Evolutionary conservation across 345 rosid genomes (phyloP).

Genomic region (Mallotus nudiflorus): DNA sequence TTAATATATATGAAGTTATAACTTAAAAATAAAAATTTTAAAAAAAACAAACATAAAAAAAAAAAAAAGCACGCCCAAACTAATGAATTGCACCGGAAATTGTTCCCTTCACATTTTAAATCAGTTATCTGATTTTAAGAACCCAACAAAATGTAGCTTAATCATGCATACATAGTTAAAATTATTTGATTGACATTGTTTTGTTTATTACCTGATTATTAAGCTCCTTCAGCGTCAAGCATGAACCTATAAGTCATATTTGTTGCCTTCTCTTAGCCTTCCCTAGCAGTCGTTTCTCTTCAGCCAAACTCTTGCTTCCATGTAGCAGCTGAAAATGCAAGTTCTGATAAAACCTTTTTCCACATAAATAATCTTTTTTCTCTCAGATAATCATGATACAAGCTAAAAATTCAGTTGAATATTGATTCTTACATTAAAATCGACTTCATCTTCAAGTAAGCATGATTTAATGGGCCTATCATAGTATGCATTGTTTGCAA

Average conservation of each 20-base stretch:
- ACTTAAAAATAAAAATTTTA: no score
- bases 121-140: no score
- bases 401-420: no score
- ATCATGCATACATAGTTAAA: no score
- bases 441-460: neutral
- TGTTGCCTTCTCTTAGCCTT: neutral
- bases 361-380: no score
- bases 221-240: neutral
- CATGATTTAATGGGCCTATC: neutral
- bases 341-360: neutral
- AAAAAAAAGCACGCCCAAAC: no score
- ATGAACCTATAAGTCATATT: neutral
- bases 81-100: no score
- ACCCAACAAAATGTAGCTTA: no score
- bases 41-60: no score
- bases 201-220: neutral
- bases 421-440: neutral
- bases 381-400: no score
- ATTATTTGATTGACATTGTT: neutral
- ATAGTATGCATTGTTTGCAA: slow-evolving; percentile 9
- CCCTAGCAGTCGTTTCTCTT: slow-evolving; percentile 7
- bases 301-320: neutral
- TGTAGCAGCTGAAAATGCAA: slow-evolving; percentile 13
- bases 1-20: no score
- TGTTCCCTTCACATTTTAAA: no score